phyloP scores from a whole-genome alignment of 2,329 filamentous ascomycete species.

The Colletotrichum sp. region DNA sequence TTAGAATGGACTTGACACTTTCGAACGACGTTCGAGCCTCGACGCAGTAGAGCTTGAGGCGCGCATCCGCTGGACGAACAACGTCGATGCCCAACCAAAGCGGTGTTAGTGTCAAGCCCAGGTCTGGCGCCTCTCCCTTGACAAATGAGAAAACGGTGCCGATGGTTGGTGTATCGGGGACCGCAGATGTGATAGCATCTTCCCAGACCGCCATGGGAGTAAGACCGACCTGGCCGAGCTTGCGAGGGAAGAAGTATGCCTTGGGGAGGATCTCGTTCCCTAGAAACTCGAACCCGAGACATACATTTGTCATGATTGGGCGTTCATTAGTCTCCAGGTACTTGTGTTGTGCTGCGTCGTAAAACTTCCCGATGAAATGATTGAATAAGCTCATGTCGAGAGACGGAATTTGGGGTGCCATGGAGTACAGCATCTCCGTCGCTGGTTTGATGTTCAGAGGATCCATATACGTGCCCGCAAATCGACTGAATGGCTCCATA shows the following conservation, averaged over 20 bases:
- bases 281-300: background rate
- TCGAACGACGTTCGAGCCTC: background rate
- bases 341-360: background rate
- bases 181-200: background rate
- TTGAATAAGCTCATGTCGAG: constrained; percentile 6
- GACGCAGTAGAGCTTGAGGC: constrained; percentile 4
- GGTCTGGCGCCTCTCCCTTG: background rate
- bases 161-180: background rate
- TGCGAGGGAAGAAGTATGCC: background rate
- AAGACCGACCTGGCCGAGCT: background rate
- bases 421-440: background rate
- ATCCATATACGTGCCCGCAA: constrained; percentile 4
- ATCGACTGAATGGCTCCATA: background rate
- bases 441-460: constrained; percentile 2
- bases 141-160: background rate
- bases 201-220: constrained; percentile 1
- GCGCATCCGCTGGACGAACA: background rate
- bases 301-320: background rate
- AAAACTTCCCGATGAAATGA: background rate
- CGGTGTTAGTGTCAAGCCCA: background rate
- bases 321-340: background rate
- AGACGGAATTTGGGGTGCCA: background rate
- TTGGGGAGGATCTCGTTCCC: background rate
- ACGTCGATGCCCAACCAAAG: background rate
- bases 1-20: background rate